These are phyloP conservation scores for Trichothecium roseum DNA, from an alignment of 2,329 filamentous ascomycete genomes.

Conservation along the genomic window DNA sequence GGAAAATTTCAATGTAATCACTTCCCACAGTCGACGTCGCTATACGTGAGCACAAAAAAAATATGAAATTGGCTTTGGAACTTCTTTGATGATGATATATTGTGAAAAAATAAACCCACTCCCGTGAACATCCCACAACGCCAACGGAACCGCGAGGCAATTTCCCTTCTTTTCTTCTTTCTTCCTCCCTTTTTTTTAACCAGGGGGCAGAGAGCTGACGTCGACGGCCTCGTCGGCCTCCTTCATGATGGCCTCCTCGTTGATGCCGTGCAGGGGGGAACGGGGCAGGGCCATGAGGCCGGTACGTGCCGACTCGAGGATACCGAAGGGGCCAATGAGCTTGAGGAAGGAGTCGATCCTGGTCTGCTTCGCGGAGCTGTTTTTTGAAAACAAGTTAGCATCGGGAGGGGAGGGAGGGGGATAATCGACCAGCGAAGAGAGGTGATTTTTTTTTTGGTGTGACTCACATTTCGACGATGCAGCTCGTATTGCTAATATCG, in stretches of 20 bases:
- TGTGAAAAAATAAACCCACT: no score
- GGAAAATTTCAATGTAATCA: slow-evolving; percentile 1
- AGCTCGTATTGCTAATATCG: slow-evolving; percentile 97
- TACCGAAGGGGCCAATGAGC: slow-evolving; percentile 79
- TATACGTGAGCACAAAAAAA: not conserved
- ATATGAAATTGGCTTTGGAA: not conserved
- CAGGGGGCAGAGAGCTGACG: slow-evolving; percentile 84
- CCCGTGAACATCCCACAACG: not conserved
- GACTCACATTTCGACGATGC: slow-evolving; percentile 91
- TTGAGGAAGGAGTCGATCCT: slow-evolving; percentile 98
- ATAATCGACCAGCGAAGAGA: not conserved
- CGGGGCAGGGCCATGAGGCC: slow-evolving; percentile 95
- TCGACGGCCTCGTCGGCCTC: slow-evolving; percentile 94
- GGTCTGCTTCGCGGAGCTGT: slow-evolving; percentile 77
- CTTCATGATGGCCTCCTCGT: slow-evolving; percentile 61
- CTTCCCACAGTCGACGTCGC: not conserved
- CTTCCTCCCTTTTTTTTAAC: no score
- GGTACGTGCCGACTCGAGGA: slow-evolving; percentile 89
- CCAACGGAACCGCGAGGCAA: slow-evolving; percentile 4
- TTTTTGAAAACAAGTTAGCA: slow-evolving; percentile 8
- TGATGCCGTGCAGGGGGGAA: slow-evolving; percentile 70
- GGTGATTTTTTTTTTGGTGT: no score
- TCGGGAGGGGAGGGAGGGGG: not conserved
- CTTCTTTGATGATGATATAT: no score
- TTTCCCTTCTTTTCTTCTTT: no score